Evolutionary conservation across 345 rosid genomes (phyloP), one percentile per base, ranked within the genome.

Genomic region (Euphorbia peplus): DNA sequence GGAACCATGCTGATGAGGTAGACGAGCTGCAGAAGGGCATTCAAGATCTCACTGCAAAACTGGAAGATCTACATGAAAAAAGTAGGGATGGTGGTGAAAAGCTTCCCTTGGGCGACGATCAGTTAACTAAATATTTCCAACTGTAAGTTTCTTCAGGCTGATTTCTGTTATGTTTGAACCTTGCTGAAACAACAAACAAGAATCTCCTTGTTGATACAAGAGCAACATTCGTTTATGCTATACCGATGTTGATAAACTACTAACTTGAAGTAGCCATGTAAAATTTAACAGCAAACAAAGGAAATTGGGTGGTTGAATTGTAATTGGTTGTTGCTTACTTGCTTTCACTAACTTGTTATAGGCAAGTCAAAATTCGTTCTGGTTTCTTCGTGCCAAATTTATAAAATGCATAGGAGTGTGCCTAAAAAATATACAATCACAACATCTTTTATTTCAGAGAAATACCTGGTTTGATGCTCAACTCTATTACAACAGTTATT

Each of bases 61-160:
- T 95, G 69, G 86, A 91, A 44, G 85, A 73, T 50, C 76, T 91
- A 65, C 87, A 87, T 53, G 91, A 88, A 78, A 88, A 84, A 83
- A 88, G 96, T 69, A 85, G 85, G 55, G 97, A 91, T 70, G 83
- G 83, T 81, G 78, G 87, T 60, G 90, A 95, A 73, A 85, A 84
- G 74, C 96, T 91, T 72, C 85, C 89, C 55, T 76, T 90, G 78
- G 90, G 84, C 80, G 93, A 90, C 59, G 78, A 82, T 81, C 96
- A 88, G 79, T 83, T 95, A 50, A 81, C 80, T 60, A 89, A 88
- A 26, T 95, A 95, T 75, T 95, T 92, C 78, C 90, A 77, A 76
- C 84, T 95, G 99, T 95, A 78, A 83, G 89, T 86, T 78, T 69
- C 62, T 41, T 3, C 26, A 21, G 26, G 57, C 4, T 21, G 25